Base-by-base conservation (phyloP, 345 rosid genomes). In the Rhodomyrtus tomentosa region DNA sequence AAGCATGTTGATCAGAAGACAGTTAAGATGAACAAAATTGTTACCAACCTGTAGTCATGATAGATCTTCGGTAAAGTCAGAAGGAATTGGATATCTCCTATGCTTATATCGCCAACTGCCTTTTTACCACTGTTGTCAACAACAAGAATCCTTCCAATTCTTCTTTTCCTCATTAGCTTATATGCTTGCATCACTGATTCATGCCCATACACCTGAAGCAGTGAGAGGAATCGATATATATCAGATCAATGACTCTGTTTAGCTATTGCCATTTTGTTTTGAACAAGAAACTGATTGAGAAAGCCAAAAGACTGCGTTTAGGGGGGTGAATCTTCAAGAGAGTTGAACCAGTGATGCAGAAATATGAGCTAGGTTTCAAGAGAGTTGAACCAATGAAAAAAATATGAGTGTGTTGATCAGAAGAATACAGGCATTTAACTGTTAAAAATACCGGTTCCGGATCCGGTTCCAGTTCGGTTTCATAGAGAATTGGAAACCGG, bases 131-230 rank as follows among this genome's bases (percentile, higher is more conserved):
- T 89, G 21, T 87, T 84, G 55, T 92, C 95, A 55, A 96, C 84
- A 15, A 97, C 96, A 10, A 98, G 99, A 81, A 97, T 82, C 18
- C 96, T 99, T 84, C 99, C 99, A 40, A 95, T 85, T 84, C 89
- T 90, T 86, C 85, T 90, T 91, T 92, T 93, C 90, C 99, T 91
- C 99, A 95, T 95, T 85, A 95, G 85, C 91, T 96, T 96, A 85
- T 96, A 97, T 21, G 96, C 99, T 87, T 95, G 98, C 83, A 97
- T 97, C 90, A 97, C 99, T 29, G 99, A 98, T 84, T 97, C 99
- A 54, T 95, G 92, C 83, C 93, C 99, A 3, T 94, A 87, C 84
- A 95, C 95, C 99, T 97, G 83, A 21, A 86, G 38, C 76, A 22
- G 74, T 32, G 48, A 32, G 29, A 12, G 79, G 25, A 68, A 18